These are phyloP conservation scores for Nigrospora osmanthi DNA, from an alignment of 2,329 filamentous ascomycete genomes.

Conservation along the genomic window DNA sequence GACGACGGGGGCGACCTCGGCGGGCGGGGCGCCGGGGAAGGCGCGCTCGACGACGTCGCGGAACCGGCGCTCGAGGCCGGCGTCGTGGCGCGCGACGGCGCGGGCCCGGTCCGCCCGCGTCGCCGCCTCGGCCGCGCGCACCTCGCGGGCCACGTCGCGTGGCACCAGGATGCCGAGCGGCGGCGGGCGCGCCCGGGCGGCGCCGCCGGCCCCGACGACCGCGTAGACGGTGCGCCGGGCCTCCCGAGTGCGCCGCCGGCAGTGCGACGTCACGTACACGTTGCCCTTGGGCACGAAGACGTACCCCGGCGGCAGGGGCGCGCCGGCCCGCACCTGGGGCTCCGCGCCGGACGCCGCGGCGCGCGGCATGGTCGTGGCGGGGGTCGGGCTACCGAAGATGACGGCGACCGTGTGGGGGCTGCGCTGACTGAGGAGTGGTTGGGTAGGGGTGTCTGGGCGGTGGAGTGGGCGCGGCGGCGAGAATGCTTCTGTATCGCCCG, in stretches of 20 bases:
- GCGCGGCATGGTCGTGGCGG: too few relatives aligned
- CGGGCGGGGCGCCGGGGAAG: conserved; percentile 31
- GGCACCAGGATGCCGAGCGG: conserved; percentile 32
- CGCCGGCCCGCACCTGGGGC: conserved; percentile 11
- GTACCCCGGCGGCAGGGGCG: conserved; percentile 29
- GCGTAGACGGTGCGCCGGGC: conserved; percentile 25
- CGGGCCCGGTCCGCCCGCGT: conserved; percentile 23
- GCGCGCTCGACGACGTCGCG: conserved; percentile 22
- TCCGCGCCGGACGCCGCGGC: conserved; percentile 3
- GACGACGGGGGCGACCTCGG: conserved; percentile 24
- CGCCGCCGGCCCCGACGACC: conserved; percentile 19
- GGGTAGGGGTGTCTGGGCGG: too few relatives aligned
- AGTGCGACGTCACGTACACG: conserved; percentile 31
- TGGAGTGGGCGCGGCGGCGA: too few relatives aligned
- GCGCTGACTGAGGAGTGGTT: too few relatives aligned
- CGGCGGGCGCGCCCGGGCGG: conserved; percentile 6
- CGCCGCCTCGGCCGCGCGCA: conserved; percentile 11
- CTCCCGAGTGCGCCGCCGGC: conserved; percentile 27
- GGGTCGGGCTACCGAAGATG: too few relatives aligned
- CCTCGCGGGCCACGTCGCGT: conserved; percentile 15
- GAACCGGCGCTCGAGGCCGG: conserved; percentile 21
- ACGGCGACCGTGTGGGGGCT: too few relatives aligned
- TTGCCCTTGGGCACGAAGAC: conserved; percentile 32
- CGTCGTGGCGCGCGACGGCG: conserved; percentile 25
- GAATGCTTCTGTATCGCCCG: too few relatives aligned